A percentile compares a stretch with the other conserved stretches of the same genome.
Conservation (phyloP, 192 early-diverging fungal species). For the Glomus cerebriforme region DNA sequence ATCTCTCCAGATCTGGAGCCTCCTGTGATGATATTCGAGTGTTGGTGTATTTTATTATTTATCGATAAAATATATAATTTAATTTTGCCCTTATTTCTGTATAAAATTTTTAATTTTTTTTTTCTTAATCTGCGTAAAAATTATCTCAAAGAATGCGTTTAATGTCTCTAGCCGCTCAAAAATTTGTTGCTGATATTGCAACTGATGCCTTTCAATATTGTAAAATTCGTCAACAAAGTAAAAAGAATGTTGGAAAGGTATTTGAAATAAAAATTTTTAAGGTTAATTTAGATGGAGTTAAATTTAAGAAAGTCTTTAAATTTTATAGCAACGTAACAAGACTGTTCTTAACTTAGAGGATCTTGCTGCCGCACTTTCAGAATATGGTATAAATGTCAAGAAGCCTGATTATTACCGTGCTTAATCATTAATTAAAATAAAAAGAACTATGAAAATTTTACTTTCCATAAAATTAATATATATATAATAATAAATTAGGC, state of each 20-base stretch:
- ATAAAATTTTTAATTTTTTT: background rate
- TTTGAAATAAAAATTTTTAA: background rate
- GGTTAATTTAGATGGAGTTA: background rate
- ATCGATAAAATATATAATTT: background rate
- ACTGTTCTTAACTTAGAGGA: conserved; percentile 94
- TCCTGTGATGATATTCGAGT: conserved; percentile 77
- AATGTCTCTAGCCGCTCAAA: conserved; percentile 81
- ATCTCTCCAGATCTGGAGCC: conserved; percentile 75
- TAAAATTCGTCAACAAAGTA: conserved; percentile 73
- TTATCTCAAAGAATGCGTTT: conserved; percentile 64
- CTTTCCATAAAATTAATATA: too few species aligned
- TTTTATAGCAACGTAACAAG: conserved; percentile 67
- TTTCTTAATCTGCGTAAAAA: background rate
- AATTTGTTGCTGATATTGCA: conserved; percentile 84
- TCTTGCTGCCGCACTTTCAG: conserved; percentile 80
- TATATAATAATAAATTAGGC: too few species aligned
- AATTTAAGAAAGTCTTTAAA: background rate
- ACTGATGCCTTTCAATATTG: conserved; percentile 83
- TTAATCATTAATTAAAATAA: background rate
- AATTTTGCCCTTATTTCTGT: background rate
- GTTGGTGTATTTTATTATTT: conserved; percentile 43
- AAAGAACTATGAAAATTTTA: background rate
- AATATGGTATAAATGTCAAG: conserved; percentile 94
- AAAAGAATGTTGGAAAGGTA: conserved; percentile 49
- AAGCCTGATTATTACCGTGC: conserved; percentile 86